These are phyloP conservation scores for Trichoderma sp. DNA, from an alignment of 2,329 filamentous ascomycete genomes.

Conservation along the genomic window DNA sequence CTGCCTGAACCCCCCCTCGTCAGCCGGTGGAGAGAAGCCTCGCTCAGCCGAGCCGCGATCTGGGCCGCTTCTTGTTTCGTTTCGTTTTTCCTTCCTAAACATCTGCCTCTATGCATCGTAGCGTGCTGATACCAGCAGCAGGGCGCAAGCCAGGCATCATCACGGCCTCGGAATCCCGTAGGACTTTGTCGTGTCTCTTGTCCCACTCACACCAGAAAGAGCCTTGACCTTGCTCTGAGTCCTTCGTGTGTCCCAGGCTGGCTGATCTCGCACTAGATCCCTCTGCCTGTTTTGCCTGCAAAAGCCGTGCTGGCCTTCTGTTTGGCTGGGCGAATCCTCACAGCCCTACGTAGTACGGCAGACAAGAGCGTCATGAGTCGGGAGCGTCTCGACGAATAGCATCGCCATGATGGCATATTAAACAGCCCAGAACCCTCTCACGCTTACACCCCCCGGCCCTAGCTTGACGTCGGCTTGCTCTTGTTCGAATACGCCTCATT, in stretches of 20 bases:
- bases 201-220: slow-evolving; percentile 11
- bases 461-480: not conserved
- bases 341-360: not conserved
- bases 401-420: not conserved
- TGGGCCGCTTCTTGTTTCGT: not conserved
- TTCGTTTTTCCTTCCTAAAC: not conserved
- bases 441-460: not conserved
- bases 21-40: not conserved
- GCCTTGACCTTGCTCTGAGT: not conserved
- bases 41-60: slow-evolving; percentile 7
- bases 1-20: not conserved
- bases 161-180: not conserved
- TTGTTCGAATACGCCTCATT: not conserved
- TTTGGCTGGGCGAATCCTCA: not conserved
- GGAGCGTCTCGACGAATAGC: slow-evolving; percentile 10
- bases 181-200: not conserved
- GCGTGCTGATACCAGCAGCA: not conserved
- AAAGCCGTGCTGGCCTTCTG: not conserved
- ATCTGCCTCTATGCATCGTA: not conserved
- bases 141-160: not conserved
- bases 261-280: not conserved
- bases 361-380: not conserved
- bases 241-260: not conserved
- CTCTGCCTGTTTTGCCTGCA: not conserved
- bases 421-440: not conserved